A percentile compares a stretch with the other conserved stretches of the same genome.
These are phyloP conservation scores for Kodamaea fukazawae DNA, from an alignment of 805 yeast genomes.

Conservation along the genomic window DNA sequence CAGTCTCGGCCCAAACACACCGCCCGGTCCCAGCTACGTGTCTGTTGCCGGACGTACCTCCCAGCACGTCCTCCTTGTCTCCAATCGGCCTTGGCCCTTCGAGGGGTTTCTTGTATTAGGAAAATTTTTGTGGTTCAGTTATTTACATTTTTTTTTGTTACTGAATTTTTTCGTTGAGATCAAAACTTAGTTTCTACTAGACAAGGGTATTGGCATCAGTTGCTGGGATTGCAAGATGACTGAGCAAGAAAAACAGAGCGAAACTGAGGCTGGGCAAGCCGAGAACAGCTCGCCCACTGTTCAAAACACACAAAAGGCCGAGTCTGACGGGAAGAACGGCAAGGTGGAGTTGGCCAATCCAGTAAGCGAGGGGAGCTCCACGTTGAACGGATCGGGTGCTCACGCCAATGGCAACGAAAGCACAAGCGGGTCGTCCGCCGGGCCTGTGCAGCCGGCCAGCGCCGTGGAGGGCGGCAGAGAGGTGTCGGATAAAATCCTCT, in stretches of 20 bases:
- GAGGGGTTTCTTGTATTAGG: too few relatives aligned
- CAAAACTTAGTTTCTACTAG: slow-evolving; percentile 1
- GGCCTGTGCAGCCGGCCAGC: slow-evolving; percentile 48
- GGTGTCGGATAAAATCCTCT: slow-evolving; percentile 65
- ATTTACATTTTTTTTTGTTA: slow-evolving; percentile 1
- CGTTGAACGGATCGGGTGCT: background rate
- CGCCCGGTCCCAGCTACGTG: too few relatives aligned
- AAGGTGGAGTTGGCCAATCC: background rate
- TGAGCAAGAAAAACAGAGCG: slow-evolving; percentile 3
- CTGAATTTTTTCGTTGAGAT: slow-evolving; percentile 3
- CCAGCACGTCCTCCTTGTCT: too few relatives aligned
- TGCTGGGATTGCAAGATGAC: slow-evolving; percentile 1
- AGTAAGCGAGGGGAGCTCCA: background rate
- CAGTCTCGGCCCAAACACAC: too few relatives aligned
- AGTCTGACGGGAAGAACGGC: background rate
- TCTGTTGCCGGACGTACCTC: too few relatives aligned
- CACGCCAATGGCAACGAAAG: background rate
- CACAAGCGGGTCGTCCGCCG: background rate
- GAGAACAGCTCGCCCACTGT: too few relatives aligned
- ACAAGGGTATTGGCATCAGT: slow-evolving; percentile 3
- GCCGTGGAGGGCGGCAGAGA: slow-evolving; percentile 83
- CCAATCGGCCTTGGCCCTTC: too few relatives aligned
- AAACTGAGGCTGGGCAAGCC: background rate
- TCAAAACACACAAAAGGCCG: too few relatives aligned
- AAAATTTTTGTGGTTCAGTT: too few relatives aligned